Evolutionary conservation across 495 filamentous ascomycete genomes (phyloP).

Genomic region (Ramalina peruviana): DNA sequence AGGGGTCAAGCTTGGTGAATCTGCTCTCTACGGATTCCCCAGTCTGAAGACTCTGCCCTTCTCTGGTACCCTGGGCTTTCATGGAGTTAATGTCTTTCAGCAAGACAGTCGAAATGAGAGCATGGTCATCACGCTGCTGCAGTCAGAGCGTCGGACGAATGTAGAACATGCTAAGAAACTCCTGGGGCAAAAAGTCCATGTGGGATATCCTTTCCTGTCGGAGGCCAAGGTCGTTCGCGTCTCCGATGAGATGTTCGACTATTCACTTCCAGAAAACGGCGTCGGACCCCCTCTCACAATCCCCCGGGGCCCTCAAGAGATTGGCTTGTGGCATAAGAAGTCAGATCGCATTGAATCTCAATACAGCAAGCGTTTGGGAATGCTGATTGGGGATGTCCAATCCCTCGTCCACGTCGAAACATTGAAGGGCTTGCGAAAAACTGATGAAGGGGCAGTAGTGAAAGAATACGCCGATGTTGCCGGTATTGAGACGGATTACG

Average conservation of each 20-base stretch:
- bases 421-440: constrained; percentile 80
- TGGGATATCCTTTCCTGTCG: constrained; percentile 91
- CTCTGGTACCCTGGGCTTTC: constrained; percentile 66
- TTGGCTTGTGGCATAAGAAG: constrained; percentile 72
- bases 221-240: constrained; percentile 82
- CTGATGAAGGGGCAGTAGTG: constrained; percentile 75
- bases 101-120: constrained; percentile 94
- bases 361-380: constrained; percentile 82
- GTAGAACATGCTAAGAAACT: constrained; percentile 59
- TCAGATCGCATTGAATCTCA: constrained; percentile 65
- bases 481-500: constrained; percentile 83
- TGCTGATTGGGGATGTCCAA: constrained; percentile 76
- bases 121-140: constrained; percentile 75
- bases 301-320: constrained; percentile 65
- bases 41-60: constrained; percentile 73
- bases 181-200: constrained; percentile 72
- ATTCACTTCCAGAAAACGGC: constrained; percentile 51
- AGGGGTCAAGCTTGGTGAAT: constrained; percentile 68
- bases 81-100: constrained; percentile 92
- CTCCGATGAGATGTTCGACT: constrained; percentile 89
- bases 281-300: constrained; percentile 43
- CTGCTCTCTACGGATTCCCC: constrained; percentile 85
- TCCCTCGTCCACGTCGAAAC: constrained; percentile 83
- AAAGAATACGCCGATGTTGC: constrained; percentile 89
- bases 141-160: constrained; percentile 55